phyloP scores from a whole-genome alignment of 805 yeast species.

The Jamesozyma hellenica region DNA sequence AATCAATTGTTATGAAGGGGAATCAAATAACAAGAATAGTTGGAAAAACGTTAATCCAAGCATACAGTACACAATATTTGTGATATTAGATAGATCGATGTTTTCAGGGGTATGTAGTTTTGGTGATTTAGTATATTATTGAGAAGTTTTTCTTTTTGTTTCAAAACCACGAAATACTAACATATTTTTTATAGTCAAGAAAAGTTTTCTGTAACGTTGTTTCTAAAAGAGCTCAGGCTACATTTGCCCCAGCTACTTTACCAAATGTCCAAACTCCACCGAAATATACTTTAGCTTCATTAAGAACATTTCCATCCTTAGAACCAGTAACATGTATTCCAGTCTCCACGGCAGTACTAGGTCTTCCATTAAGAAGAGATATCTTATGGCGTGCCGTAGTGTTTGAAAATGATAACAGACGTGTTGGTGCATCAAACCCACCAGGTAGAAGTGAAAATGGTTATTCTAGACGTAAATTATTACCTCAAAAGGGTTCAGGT shows the following conservation, averaged over 20 bases:
- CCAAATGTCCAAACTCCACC: conserved; percentile 41
- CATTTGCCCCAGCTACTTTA: background rate
- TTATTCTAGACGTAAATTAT: conserved; percentile 70
- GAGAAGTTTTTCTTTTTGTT: too few species aligned
- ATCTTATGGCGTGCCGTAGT: conserved; percentile 89
- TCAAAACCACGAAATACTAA: background rate
- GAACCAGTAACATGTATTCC: conserved; percentile 77
- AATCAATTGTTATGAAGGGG: too few species aligned
- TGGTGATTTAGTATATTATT: too few species aligned
- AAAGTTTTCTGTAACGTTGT: background rate
- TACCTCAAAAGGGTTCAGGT: conserved; percentile 91
- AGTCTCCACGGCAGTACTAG: conserved; percentile 59
- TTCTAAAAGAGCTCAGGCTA: background rate
- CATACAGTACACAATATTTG: too few species aligned
- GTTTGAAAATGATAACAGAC: conserved; percentile 76
- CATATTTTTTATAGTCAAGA: background rate
- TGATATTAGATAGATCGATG: too few species aligned
- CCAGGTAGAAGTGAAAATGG: conserved; percentile 81
- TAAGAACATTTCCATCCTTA: conserved; percentile 79
- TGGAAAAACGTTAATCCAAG: too few species aligned
- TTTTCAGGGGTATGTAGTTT: too few species aligned
- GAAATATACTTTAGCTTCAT: conserved; percentile 60
- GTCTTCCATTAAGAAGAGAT: conserved; percentile 78
- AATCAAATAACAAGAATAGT: too few species aligned
- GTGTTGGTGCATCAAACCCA: conserved; percentile 84